Evolutionary conservation across 2,329 filamentous ascomycete genomes (phyloP).

Genomic region (Scortechinia acanthostroma): DNA sequence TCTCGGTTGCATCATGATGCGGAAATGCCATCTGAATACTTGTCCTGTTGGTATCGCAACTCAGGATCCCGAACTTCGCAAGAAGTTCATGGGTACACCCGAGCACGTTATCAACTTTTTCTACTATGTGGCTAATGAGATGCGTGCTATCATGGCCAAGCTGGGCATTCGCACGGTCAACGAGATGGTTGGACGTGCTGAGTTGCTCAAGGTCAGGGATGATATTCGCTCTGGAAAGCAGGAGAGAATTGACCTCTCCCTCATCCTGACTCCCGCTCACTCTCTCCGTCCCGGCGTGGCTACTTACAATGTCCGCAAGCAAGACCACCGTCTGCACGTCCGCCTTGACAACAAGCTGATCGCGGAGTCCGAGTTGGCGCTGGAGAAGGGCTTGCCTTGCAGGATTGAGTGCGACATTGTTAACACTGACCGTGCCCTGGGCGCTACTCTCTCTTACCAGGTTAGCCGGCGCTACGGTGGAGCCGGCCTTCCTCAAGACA

Average conservation of each 20-base stretch:
- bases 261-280: constrained; percentile 92
- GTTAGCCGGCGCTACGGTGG: constrained; percentile 90
- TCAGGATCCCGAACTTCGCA: constrained; percentile 85
- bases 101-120: constrained; percentile 99
- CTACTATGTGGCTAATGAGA: constrained; percentile 93
- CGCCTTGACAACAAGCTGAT: constrained; percentile 96
- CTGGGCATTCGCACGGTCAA: constrained; percentile 92
- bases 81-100: constrained; percentile 87
- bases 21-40: constrained; percentile 45
- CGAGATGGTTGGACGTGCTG: constrained; percentile 92
- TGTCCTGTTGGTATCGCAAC: constrained; percentile 91
- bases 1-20: constrained; percentile 95
- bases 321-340: constrained; percentile 88
- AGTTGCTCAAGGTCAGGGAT: constrained; percentile 78
- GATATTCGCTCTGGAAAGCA: constrained; percentile 85
- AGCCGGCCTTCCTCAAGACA: constrained; percentile 81
- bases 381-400: constrained; percentile 88
- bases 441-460: constrained; percentile 90
- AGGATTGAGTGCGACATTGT: constrained; percentile 92
- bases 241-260: constrained; percentile 82
- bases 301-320: constrained; percentile 95
- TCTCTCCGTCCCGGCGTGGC: constrained; percentile 88
- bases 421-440: constrained; percentile 91
- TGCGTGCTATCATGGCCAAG: constrained; percentile 93
- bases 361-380: constrained; percentile 84